A percentile compares a stretch with the other conserved stretches of the same genome.
These are phyloP conservation scores for Phytophthora macrochlamydospora DNA, from an alignment of 352 stramenopile species.

Conservation along the genomic window DNA sequence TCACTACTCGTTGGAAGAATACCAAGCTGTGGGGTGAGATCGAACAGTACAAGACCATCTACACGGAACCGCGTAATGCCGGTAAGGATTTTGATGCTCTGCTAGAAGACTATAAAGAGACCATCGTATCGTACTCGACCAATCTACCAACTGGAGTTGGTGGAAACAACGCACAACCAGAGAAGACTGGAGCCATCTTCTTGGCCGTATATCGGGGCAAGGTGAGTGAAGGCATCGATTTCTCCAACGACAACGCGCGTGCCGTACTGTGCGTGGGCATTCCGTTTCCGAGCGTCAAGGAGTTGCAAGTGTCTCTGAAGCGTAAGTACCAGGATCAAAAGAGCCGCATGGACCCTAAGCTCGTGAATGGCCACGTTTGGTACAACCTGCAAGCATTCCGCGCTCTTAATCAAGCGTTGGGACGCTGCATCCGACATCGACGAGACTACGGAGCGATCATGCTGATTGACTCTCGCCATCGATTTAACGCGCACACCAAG, in stretches of 20 bases:
- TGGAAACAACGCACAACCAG: neutral
- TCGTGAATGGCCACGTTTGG: constrained; percentile 90
- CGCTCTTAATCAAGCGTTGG: constrained; percentile 99
- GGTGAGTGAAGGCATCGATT: constrained; percentile 99
- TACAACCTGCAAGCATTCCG: constrained; percentile 98
- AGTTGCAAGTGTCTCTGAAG: constrained; percentile 89
- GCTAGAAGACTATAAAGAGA: constrained; percentile 74
- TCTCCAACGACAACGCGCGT: constrained; percentile 96
- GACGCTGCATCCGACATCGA: constrained; percentile 97
- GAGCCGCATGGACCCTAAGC: constrained; percentile 56
- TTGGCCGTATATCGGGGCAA: constrained; percentile 99
- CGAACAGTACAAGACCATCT: constrained; percentile 65
- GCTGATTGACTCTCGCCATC: constrained; percentile 92
- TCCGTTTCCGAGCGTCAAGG: constrained; percentile 96
- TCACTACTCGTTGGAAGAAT: constrained; percentile 67
- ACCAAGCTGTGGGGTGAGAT: constrained; percentile 71
- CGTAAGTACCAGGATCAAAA: constrained; percentile 85
- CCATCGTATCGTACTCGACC: constrained; percentile 16
- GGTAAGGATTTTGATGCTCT: constrained; percentile 85
- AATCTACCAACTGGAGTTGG: neutral
- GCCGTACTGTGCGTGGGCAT: constrained; percentile 98
- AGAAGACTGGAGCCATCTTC: constrained; percentile 91
- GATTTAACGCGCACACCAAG: constrained; percentile 58
- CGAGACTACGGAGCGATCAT: constrained; percentile 98
- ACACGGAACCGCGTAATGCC: constrained; percentile 68